Evolutionary conservation across 345 rosid genomes (phyloP), one percentile per base, ranked within the genome.

Genomic region (Populus simonii): DNA sequence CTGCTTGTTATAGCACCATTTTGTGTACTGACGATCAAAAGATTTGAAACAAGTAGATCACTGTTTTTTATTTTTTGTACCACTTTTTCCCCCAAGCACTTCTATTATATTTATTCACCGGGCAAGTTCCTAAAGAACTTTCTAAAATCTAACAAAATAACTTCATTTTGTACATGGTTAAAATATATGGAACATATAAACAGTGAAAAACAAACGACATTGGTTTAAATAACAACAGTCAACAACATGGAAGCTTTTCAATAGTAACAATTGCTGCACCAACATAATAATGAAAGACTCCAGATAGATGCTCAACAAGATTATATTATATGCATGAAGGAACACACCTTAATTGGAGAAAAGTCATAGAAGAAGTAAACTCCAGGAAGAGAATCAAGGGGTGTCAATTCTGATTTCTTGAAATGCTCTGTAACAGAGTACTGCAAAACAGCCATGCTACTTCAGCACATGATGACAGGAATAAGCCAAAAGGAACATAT

Each of bases 351-450:
- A 75, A 96, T 96, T 22, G 99, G 97, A 75, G 99, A 96, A 49
- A 96, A 94, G 84, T 96, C 99, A 83, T 93, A 96, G 80, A 93
- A 87, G 91, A 96, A 93, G 90, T 91, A 96, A 74, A 96, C 93
- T 78, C 99, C 99, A 3, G 97, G 93, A 55, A 84, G 88, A 70
- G 94, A 78, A 81, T 89, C 95, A 62, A 85, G 81, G 13, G 78
- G 88, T 66, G 88, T 90, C 41, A 79, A 71, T 29, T 92, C 97
- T 65, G 87, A 82, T 74, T 74, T 80, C 82, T 86, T 92, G 72
- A 84, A 93, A 86, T 96, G 98, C 80, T 96, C 98, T 1, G 99
- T 96, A 25, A 91, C 99, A 7, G 99, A 96, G 81, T 92, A 96
- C 97, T 96, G 90, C 70, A 81, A 53, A 67, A 33, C 31, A 35